Conservation (phyloP, 768 basidiomycete genomes). For the Harrya chromipes region DNA sequence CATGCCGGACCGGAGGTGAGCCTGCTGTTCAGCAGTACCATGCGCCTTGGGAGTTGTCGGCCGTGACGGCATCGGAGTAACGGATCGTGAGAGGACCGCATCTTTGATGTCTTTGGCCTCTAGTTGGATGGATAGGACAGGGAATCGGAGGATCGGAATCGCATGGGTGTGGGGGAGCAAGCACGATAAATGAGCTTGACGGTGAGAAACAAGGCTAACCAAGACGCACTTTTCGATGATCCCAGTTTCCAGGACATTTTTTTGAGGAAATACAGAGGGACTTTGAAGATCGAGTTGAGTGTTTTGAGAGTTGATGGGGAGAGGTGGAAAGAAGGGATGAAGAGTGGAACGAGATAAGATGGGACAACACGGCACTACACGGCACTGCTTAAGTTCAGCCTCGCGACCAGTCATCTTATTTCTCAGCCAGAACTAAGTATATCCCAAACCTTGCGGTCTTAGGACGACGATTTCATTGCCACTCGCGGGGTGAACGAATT, state of each 20-base stretch:
- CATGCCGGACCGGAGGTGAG: constrained; percentile 80
- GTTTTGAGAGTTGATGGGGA: not conserved
- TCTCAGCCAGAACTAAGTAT: too few species aligned
- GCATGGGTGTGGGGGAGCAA: not conserved
- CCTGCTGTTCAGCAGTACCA: constrained; percentile 42
- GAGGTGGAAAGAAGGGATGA: not conserved
- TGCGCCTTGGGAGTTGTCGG: constrained; percentile 72
- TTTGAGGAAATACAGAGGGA: not conserved
- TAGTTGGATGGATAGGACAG: constrained; percentile 25
- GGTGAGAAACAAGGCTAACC: too few species aligned
- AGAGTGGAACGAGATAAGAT: constrained; percentile 7
- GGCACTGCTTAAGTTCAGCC: constrained; percentile 5
- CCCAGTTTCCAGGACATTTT: constrained; percentile 60
- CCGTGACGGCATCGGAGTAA: constrained; percentile 77
- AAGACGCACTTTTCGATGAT: constrained; percentile 33
- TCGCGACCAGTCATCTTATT: not conserved
- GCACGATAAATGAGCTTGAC: too few species aligned
- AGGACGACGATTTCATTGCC: too few species aligned
- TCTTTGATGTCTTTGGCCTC: constrained; percentile 71
- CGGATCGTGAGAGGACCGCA: constrained; percentile 69
- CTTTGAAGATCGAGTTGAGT: too few species aligned
- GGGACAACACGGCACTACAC: constrained; percentile 3
- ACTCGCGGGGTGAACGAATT: too few species aligned
- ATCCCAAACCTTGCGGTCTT: too few species aligned
- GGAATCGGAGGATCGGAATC: constrained; percentile 6